phyloP scores from a whole-genome alignment of 192 early-diverging fungal genomes.

The Coemansia sp. region DNA sequence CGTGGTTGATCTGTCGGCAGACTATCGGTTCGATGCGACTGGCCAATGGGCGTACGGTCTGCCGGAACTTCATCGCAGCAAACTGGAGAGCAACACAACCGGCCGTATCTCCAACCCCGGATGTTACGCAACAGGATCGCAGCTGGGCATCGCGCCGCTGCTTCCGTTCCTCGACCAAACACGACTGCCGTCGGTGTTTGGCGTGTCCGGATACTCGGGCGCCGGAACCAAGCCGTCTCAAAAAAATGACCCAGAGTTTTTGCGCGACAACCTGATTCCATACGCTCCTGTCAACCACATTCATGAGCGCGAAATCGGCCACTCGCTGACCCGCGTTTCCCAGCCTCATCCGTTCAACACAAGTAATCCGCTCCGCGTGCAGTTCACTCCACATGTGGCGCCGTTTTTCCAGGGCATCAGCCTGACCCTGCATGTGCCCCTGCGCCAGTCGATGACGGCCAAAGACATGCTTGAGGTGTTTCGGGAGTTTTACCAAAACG shows the following conservation, averaged over 20 bases:
- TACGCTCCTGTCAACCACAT: conserved; percentile 94
- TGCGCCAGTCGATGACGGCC: conserved; percentile 70
- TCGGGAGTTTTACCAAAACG: conserved; percentile 68
- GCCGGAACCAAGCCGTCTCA: conserved; percentile 96
- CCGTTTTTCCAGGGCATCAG: conserved; percentile 92
- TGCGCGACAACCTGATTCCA: conserved; percentile 88
- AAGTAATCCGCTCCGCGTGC: conserved; percentile 55
- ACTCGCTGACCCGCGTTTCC: conserved; percentile 60
- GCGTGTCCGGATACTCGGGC: conserved; percentile 97
- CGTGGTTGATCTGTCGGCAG: conserved; percentile 88
- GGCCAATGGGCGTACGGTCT: conserved; percentile 85
- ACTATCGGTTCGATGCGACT: conserved; percentile 80
- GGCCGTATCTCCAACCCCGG: conserved; percentile 92
- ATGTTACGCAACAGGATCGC: conserved; percentile 97
- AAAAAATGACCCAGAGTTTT: conserved; percentile 88
- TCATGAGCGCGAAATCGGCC: conserved; percentile 89
- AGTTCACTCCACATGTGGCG: conserved; percentile 90
- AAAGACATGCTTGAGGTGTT: conserved; percentile 72
- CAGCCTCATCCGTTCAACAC: conserved; percentile 8
- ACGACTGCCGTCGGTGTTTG: conserved; percentile 79
- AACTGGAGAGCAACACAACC: conserved; percentile 54
- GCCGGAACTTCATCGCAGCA: conserved; percentile 76
- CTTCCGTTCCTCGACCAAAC: conserved; percentile 60
- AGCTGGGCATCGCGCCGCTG: conserved; percentile 85
- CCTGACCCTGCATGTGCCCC: conserved; percentile 85